A percentile compares a stretch with the other conserved stretches of the same genome.
phyloP scores from a whole-genome alignment of 257 asterid species.

The Knoxia roxburghii region DNA sequence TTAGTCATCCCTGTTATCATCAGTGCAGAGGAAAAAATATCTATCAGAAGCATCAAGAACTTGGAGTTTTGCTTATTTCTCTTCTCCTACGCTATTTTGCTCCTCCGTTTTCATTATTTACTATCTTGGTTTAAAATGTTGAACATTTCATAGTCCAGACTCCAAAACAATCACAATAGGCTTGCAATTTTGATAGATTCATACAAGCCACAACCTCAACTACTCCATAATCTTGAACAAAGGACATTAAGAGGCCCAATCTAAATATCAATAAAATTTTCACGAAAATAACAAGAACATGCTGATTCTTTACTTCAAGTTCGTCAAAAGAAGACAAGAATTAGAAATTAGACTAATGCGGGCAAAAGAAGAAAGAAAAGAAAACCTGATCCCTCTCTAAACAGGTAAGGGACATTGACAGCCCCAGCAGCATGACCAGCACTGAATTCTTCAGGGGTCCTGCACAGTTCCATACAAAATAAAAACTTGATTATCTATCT shows the following conservation, averaged over 20 bases:
- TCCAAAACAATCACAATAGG: neutral
- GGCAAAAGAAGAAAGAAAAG: neutral
- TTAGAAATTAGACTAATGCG: neutral
- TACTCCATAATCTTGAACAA: neutral
- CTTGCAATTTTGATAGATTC: neutral
- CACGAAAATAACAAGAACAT: too few relatives aligned
- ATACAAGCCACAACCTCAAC: neutral
- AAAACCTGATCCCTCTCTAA: conserved; percentile 52
- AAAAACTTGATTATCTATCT: neutral
- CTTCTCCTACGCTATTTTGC: too few relatives aligned
- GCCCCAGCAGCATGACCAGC: conserved; percentile 67
- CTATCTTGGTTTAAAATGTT: neutral
- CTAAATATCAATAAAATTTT: too few relatives aligned
- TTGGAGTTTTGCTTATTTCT: neutral
- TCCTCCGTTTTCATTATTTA: neutral
- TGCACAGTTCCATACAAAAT: conserved; percentile 19
- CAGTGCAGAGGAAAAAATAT: neutral
- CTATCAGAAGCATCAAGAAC: neutral
- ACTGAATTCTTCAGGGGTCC: conserved; percentile 63
- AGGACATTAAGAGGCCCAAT: too few relatives aligned
- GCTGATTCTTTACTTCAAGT: neutral
- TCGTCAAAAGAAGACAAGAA: neutral
- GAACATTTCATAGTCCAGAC: neutral
- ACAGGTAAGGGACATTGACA: conserved; percentile 65
- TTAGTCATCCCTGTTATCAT: conserved; percentile 45